A percentile compares a stretch with the other conserved stretches of the same genome.
phyloP scores from a whole-genome alignment of 495 filamentous ascomycete species.

The Hypoxylon perforatum region DNA sequence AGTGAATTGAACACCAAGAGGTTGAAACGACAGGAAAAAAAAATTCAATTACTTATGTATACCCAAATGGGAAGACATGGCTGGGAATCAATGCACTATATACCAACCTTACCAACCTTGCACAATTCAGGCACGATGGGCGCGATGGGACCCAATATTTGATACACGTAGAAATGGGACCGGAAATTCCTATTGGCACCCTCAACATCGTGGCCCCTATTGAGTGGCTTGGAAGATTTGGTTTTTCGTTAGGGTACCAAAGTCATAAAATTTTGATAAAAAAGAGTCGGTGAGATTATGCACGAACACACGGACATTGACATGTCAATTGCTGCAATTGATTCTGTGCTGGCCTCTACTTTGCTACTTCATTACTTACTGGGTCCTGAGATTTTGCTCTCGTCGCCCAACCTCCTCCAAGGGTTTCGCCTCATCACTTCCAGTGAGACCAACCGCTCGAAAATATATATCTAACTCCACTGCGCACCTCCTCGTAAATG shows the following conservation, averaged over 20 bases:
- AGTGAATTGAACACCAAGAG: too few species aligned
- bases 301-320: not conserved
- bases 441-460: not conserved
- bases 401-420: not conserved
- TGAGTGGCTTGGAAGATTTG: not conserved
- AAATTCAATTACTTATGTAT: not conserved
- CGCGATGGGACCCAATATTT: not conserved
- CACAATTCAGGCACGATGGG: not conserved
- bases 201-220: not conserved
- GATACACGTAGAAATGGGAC: conserved; percentile 1
- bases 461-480: not conserved
- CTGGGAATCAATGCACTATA: not conserved
- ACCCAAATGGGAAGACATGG: too few species aligned
- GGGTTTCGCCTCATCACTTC: not conserved
- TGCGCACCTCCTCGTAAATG: not conserved
- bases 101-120: not conserved
- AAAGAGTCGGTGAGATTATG: conserved; percentile 2
- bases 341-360: not conserved
- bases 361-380: not conserved
- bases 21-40: not conserved
- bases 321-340: not conserved
- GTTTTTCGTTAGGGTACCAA: not conserved
- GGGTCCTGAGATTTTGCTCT: not conserved
- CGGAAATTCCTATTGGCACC: not conserved
- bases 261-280: not conserved